Evolutionary conservation across 225 moss, liverwort and hornwort species (phyloP).

Genomic region (Straminergon stramineum): DNA sequence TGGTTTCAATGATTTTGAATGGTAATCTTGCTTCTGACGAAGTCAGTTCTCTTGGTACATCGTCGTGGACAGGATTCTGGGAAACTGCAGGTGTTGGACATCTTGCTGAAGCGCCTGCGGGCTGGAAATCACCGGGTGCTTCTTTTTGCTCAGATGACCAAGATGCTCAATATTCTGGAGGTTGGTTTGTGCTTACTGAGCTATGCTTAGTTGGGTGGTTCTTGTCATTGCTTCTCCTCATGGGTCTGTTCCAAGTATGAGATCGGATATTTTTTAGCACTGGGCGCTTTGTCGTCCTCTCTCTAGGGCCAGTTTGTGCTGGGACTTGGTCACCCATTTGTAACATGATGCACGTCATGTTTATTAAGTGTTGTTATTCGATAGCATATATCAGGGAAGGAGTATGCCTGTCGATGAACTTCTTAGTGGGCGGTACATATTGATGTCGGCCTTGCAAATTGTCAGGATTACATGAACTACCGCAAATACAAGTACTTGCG

Average conservation of each 20-base stretch:
- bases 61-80: constrained; percentile 59
- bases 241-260: background rate
- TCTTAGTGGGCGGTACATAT: background rate
- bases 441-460: background rate
- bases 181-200: constrained; percentile 6
- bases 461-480: constrained; percentile 90
- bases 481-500: constrained; percentile 90
- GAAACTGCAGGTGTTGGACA: constrained; percentile 69
- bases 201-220: background rate
- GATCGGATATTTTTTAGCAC: background rate
- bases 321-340: background rate
- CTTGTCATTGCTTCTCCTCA: background rate
- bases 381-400: background rate
- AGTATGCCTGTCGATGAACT: background rate
- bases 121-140: constrained; percentile 73
- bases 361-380: background rate
- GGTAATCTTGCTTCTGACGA: background rate
- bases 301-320: background rate
- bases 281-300: background rate
- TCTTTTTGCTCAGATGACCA: constrained; percentile 92
- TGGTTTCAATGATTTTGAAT: background rate
- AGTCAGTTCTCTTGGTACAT: background rate
- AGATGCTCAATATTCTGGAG: constrained; percentile 91
- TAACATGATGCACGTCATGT: background rate
- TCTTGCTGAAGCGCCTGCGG: constrained; percentile 72